Conservation (phyloP, 768 basidiomycete genomes). For the Gloeopeniophorella convolvens region DNA sequence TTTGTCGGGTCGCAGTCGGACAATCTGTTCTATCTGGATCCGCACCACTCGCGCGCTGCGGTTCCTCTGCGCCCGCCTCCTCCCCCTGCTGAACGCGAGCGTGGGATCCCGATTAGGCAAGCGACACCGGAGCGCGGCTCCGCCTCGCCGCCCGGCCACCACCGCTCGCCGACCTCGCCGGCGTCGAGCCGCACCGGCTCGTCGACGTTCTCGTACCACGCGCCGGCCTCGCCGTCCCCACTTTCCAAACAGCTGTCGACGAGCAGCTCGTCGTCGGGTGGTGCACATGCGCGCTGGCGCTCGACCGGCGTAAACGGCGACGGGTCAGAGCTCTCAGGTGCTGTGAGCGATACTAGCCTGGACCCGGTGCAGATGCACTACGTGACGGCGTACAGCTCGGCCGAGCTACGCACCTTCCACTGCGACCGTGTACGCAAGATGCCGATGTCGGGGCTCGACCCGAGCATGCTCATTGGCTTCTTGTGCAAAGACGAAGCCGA, state of each 20-base stretch:
- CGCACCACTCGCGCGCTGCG: conserved; percentile 71
- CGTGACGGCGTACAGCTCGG: conserved; percentile 60
- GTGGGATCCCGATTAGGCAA: conserved; percentile 11
- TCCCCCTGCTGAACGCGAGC: conserved; percentile 11
- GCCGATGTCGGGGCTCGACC: conserved; percentile 84
- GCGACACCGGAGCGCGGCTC: conserved; percentile 13
- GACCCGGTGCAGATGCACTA: conserved; percentile 56
- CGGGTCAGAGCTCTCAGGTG: conserved; percentile 16
- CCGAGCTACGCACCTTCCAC: conserved; percentile 86
- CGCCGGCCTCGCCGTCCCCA: conserved; percentile 56
- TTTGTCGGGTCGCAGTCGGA: conserved; percentile 92
- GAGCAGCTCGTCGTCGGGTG: conserved; percentile 30
- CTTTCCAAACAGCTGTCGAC: conserved; percentile 57
- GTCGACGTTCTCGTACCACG: conserved; percentile 47
- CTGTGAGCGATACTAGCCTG: conserved; percentile 17
- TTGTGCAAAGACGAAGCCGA: conserved; percentile 76
- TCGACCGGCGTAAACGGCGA: conserved; percentile 32
- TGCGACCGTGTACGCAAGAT: conserved; percentile 97
- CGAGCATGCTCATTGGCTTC: conserved; percentile 96
- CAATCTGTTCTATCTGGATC: conserved; percentile 78
- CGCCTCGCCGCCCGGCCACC: conserved; percentile 20
- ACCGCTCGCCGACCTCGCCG: conserved; percentile 21
- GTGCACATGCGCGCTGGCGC: conserved; percentile 29
- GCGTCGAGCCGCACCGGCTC: conserved; percentile 24
- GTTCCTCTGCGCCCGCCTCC: conserved; percentile 59